Conservation (phyloP, 2,329 filamentous ascomycete genomes). For the Scorias spongiosa region DNA sequence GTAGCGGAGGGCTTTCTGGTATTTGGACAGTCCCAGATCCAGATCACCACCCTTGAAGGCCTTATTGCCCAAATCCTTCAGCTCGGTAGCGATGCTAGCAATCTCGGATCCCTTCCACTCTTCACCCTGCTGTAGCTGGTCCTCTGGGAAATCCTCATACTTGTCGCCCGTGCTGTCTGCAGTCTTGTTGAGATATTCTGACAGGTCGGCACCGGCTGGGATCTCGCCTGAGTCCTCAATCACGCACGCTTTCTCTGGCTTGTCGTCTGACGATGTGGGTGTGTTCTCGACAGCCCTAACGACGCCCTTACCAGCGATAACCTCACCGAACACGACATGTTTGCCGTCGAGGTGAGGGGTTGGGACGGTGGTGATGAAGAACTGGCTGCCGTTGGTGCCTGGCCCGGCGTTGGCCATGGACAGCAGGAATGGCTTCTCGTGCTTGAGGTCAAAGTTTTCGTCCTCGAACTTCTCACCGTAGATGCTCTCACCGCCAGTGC, state of each 20-base stretch:
- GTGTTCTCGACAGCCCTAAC: constrained; percentile 83
- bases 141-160: constrained; percentile 93
- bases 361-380: constrained; percentile 93
- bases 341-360: constrained; percentile 91
- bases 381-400: constrained; percentile 90
- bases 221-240: constrained; percentile 80
- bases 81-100: constrained; percentile 62
- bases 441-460: constrained; percentile 86
- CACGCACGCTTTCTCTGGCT: constrained; percentile 55
- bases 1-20: constrained; percentile 84
- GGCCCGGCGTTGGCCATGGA: constrained; percentile 97
- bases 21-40: constrained; percentile 65
- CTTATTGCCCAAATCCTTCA: constrained; percentile 85
- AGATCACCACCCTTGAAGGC: constrained; percentile 73
- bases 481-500: constrained; percentile 91
- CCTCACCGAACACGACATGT: constrained; percentile 94
- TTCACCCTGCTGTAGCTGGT: constrained; percentile 41
- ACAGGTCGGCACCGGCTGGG: constrained; percentile 49
- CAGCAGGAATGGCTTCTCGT: constrained; percentile 82
- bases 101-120: constrained; percentile 53
- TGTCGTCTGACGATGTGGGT: constrained; percentile 58
- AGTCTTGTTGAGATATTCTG: constrained; percentile 49
- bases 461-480: constrained; percentile 96
- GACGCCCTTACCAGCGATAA: constrained; percentile 81
- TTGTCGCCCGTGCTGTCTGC: constrained; percentile 74